These are phyloP conservation scores for Alternaria sp. DNA, from an alignment of 2,329 filamentous ascomycete genomes.

Conservation along the genomic window DNA sequence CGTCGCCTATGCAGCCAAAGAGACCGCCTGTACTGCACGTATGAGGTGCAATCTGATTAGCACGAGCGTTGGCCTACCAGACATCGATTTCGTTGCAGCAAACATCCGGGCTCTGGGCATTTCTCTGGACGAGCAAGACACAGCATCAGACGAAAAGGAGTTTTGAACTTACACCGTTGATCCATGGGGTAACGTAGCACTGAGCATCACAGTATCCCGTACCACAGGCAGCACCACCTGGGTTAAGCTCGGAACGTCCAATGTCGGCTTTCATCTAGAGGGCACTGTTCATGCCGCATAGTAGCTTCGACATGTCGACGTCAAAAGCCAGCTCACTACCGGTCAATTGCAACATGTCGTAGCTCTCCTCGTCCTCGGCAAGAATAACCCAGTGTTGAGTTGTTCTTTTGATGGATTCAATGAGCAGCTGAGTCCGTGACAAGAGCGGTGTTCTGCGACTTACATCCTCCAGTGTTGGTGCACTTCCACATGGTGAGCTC, in stretches of 20 bases:
- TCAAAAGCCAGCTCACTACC: slow-evolving; percentile 77
- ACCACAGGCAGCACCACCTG: slow-evolving; percentile 67
- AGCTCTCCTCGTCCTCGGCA: slow-evolving; percentile 64
- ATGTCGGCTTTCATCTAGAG: slow-evolving; percentile 53
- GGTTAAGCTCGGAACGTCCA: slow-evolving; percentile 47
- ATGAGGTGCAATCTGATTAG: slow-evolving; percentile 60
- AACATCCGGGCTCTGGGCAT: slow-evolving; percentile 56
- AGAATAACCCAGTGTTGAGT: slow-evolving; percentile 59
- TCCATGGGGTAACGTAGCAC: slow-evolving; percentile 57
- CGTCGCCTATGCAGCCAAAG: slow-evolving; percentile 54
- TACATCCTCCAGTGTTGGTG: slow-evolving; percentile 61
- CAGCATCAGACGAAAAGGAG: slow-evolving; percentile 28
- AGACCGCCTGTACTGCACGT: slow-evolving; percentile 58
- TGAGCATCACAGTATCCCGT: slow-evolving; percentile 64
- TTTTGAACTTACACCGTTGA: slow-evolving; percentile 45
- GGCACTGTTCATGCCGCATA: slow-evolving; percentile 55
- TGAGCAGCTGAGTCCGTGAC: slow-evolving; percentile 62
- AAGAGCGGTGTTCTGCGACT: slow-evolving; percentile 57
- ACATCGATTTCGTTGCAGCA: slow-evolving; percentile 67
- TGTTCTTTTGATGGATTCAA: slow-evolving; percentile 54
- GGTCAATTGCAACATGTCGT: slow-evolving; percentile 71
- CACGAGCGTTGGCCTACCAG: slow-evolving; percentile 62
- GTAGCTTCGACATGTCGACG: slow-evolving; percentile 65
- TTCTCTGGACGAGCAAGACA: slow-evolving; percentile 53
- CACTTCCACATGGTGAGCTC: slow-evolving; percentile 63